Percentiles rank a stretch among this genome's conserved stretches.
phyloP scores from a whole-genome alignment of 1,139 yeast genomes.

The Scheffersomyces stambukii region DNA sequence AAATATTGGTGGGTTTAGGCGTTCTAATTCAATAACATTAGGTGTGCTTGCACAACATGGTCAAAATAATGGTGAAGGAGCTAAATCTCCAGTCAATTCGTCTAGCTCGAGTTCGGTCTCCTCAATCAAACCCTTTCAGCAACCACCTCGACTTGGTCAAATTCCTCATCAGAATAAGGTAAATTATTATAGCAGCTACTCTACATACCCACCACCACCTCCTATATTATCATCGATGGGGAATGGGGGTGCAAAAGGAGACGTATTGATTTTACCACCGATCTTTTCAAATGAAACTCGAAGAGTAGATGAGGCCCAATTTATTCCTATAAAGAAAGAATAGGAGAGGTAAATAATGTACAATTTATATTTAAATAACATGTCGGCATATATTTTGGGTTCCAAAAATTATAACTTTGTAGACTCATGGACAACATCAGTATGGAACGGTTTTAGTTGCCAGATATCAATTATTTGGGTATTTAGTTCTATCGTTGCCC shows the following conservation, averaged over 20 bases:
- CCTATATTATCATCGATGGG: conserved; percentile 8
- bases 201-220: conserved; percentile 13
- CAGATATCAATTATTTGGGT: conserved; percentile 19
- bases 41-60: conserved; percentile 10
- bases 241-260: background rate
- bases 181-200: conserved; percentile 7
- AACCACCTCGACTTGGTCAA: conserved; percentile 2
- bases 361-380: background rate
- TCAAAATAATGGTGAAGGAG: no score
- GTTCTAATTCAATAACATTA: conserved; percentile 12
- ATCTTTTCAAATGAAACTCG: no score
- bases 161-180: conserved; percentile 1
- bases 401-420: conserved; percentile 7
- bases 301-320: background rate
- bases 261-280: conserved; percentile 12
- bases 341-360: no score
- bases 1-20: conserved; percentile 2
- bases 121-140: conserved; percentile 2
- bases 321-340: conserved; percentile 1
- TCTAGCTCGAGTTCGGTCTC: conserved; percentile 3
- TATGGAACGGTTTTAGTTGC: conserved; percentile 21
- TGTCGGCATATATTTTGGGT: conserved; percentile 3
- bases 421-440: conserved; percentile 15
- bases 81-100: conserved; percentile 2
- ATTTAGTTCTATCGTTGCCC: conserved; percentile 9